A percentile compares a stretch with the other conserved stretches of the same genome.
Conservation (phyloP, 495 filamentous ascomycete species). For the Tirmania nivea region DNA sequence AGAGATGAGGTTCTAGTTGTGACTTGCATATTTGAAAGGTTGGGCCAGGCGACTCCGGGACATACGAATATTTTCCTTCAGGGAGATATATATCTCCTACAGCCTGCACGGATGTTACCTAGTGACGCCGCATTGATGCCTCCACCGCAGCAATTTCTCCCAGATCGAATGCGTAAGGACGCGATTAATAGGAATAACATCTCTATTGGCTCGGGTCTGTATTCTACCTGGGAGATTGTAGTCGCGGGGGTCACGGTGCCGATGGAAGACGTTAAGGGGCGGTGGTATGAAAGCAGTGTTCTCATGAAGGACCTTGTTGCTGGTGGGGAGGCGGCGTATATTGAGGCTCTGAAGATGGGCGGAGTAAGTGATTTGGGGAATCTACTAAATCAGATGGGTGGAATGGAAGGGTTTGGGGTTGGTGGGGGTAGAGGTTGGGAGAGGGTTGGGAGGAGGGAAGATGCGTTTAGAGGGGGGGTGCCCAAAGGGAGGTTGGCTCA, state of each 20-base stretch:
- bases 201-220: neutral
- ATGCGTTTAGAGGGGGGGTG: neutral
- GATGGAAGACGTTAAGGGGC: constrained; percentile 35
- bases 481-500: neutral
- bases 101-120: neutral
- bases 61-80: constrained; percentile 14
- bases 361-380: neutral
- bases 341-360: neutral
- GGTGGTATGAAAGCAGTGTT: constrained; percentile 39
- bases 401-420: neutral
- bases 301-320: constrained; percentile 17
- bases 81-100: constrained; percentile 13
- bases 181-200: neutral
- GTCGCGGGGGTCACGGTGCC: constrained; percentile 13
- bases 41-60: constrained; percentile 18
- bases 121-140: neutral
- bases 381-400: neutral
- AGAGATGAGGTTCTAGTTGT: neutral
- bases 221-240: neutral
- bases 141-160: neutral
- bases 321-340: neutral
- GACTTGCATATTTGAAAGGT: neutral
- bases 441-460: neutral
- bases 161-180: neutral
- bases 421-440: neutral